phyloP scores from a whole-genome alignment of 441 rosid species.

The Flueggea neowawraea region DNA sequence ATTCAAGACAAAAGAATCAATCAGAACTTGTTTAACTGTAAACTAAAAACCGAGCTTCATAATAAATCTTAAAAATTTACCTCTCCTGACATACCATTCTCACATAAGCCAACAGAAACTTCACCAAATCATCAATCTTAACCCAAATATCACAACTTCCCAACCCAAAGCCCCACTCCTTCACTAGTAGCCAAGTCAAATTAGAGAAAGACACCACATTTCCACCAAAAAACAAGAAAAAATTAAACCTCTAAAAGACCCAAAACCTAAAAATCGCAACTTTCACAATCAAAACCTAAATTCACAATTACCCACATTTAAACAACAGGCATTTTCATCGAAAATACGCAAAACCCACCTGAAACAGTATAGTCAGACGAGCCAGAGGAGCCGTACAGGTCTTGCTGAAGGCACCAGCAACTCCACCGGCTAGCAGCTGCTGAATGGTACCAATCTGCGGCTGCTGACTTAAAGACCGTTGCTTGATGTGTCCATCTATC shows the following conservation, averaged over 20 bases:
- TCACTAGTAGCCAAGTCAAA: background rate
- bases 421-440: slow-evolving; percentile 78
- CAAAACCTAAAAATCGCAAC: background rate
- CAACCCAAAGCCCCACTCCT: too few relatives aligned
- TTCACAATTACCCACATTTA: background rate
- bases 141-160: too few relatives aligned
- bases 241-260: background rate
- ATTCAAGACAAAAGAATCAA: too few relatives aligned
- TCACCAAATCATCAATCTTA: too few relatives aligned
- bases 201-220: background rate
- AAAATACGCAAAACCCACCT: slow-evolving; percentile 38
- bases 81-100: too few relatives aligned
- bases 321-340: background rate
- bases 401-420: slow-evolving; percentile 90
- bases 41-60: too few relatives aligned
- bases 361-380: slow-evolving; percentile 86
- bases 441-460: slow-evolving; percentile 49
- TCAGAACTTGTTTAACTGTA: too few relatives aligned
- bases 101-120: too few relatives aligned
- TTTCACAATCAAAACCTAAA: background rate
- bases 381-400: slow-evolving; percentile 95
- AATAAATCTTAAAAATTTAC: too few relatives aligned
- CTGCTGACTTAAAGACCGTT: slow-evolving; percentile 19
- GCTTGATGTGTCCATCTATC: too few relatives aligned
- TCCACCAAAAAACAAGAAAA: background rate